Conservation (phyloP, 768 basidiomycete genomes). For the Lactifluus hygrophoroides region DNA sequence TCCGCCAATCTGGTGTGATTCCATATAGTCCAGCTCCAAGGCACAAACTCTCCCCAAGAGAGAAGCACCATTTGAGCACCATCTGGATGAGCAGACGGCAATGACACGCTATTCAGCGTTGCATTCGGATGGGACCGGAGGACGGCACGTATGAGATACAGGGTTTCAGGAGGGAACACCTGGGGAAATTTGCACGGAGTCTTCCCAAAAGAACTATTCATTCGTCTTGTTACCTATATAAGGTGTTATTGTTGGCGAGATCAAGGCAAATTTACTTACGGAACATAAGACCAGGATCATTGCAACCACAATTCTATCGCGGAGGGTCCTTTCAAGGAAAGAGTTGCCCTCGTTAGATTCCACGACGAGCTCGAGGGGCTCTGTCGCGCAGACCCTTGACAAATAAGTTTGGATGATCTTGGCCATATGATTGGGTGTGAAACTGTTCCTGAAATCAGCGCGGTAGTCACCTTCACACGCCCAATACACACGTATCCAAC, state of each 20-base stretch:
- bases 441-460: not conserved
- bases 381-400: not conserved
- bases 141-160: constrained; percentile 9
- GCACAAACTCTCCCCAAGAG: constrained; percentile 46
- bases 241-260: not conserved
- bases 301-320: constrained; percentile 14
- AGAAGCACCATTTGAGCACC: constrained; percentile 42
- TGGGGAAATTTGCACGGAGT: constrained; percentile 3
- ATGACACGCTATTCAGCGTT: not conserved
- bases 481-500: not conserved
- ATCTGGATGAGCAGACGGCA: constrained; percentile 27
- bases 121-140: constrained; percentile 16
- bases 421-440: not conserved
- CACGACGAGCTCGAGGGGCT: not conserved
- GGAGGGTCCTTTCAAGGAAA: not conserved
- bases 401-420: not conserved
- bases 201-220: not conserved
- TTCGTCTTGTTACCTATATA: not conserved
- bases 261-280: constrained; percentile 7
- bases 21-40: constrained; percentile 64
- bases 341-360: not conserved
- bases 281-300: constrained; percentile 21
- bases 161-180: not conserved
- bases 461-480: constrained; percentile 8
- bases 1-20: constrained; percentile 42